A percentile compares a stretch with the other conserved stretches of the same genome.
phyloP scores from a whole-genome alignment of 257 asterid species.

The Solanum acaule region DNA sequence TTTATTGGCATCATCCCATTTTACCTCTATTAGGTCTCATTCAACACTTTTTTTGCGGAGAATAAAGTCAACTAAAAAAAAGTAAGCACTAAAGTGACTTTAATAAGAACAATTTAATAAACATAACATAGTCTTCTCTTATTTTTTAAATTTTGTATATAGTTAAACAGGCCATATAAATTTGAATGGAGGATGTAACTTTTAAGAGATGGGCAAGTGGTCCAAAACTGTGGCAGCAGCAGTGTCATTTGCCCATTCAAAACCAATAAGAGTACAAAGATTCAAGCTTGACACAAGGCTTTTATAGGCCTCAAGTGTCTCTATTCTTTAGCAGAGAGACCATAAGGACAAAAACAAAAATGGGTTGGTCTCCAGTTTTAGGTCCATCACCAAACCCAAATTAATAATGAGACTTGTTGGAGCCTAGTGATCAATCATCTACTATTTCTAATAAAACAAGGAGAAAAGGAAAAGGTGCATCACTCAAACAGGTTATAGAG shows the following conservation, averaged over 20 bases:
- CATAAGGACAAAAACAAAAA: background rate
- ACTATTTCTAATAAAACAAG: background rate
- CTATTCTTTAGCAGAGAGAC: background rate
- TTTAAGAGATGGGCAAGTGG: background rate
- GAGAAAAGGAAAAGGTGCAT: background rate
- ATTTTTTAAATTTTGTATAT: rapidly evolving
- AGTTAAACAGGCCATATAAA: background rate
- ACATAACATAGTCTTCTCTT: background rate
- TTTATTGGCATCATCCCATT: background rate
- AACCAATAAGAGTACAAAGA: background rate
- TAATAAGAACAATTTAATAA: background rate
- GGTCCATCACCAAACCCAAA: background rate
- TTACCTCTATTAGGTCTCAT: background rate
- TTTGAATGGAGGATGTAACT: background rate
- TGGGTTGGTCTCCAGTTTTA: background rate
- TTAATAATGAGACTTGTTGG: background rate
- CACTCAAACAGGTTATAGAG: background rate
- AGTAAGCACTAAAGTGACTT: background rate
- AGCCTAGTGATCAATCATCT: background rate
- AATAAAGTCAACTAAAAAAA: background rate
- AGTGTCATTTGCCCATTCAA: background rate
- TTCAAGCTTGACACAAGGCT: background rate
- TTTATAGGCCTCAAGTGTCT: background rate
- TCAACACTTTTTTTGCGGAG: background rate
- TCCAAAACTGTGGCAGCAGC: background rate